Conservation (phyloP, 495 filamentous ascomycete species). For the Cercophora samala region DNA sequence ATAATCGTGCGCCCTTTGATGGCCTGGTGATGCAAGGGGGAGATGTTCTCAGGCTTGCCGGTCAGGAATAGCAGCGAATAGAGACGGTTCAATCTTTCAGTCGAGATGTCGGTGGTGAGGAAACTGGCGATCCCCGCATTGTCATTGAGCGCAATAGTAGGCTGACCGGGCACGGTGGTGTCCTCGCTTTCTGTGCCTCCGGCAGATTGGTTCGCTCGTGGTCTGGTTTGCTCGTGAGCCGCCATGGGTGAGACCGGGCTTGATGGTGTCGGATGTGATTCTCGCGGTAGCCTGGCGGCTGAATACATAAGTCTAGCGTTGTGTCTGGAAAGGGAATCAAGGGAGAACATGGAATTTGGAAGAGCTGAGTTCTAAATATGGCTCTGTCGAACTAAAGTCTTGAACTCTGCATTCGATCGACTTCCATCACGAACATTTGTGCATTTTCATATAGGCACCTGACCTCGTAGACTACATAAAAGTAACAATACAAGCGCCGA, state of each 20-base stretch:
- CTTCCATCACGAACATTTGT: neutral
- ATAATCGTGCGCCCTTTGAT: constrained; percentile 16
- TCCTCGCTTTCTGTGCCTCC: neutral
- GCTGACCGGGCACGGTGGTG: constrained; percentile 1
- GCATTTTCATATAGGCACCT: neutral
- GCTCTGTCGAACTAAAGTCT: neutral
- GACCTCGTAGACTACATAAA: neutral
- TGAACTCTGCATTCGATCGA: neutral
- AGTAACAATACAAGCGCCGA: neutral
- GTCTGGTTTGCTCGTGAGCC: neutral
- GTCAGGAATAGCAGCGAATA: constrained; percentile 1
- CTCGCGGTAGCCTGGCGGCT: neutral
- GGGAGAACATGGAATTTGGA: neutral
- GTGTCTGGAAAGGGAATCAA: neutral
- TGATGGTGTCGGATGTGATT: neutral
- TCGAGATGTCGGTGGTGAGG: neutral
- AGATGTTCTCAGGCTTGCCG: constrained; percentile 9
- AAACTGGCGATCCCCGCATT: neutral
- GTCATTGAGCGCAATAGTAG: neutral
- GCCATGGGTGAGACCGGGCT: neutral
- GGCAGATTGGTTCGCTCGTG: neutral
- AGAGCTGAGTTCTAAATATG: neutral
- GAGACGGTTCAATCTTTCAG: neutral
- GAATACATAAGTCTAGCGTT: neutral
- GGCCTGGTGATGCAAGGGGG: constrained; percentile 4